Percentiles rank a stretch among this genome's conserved stretches.
These are phyloP conservation scores for Aquilaria yunnanensis DNA, from an alignment of 345 rosid species.

Conservation along the genomic window DNA sequence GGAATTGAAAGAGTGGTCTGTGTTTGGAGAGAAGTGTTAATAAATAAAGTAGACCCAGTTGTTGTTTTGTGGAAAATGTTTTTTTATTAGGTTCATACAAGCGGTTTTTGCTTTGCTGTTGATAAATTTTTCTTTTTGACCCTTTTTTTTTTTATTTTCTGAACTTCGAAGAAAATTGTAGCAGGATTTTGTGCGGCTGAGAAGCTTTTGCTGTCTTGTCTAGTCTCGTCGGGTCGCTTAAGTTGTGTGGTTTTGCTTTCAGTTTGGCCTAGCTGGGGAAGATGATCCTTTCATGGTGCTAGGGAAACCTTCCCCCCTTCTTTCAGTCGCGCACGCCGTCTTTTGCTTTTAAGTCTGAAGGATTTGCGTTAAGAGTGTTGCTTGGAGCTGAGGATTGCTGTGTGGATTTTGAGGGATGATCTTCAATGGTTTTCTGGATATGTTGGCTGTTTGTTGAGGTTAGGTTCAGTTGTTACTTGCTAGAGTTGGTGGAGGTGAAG, in stretches of 20 bases:
- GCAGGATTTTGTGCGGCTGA: constrained; percentile 49
- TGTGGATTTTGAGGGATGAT: background rate
- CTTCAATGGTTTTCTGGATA: constrained; percentile 12
- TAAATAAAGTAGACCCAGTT: constrained; percentile 13
- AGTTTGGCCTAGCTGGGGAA: constrained; percentile 37
- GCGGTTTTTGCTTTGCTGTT: constrained; percentile 22
- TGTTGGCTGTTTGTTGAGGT: constrained; percentile 9
- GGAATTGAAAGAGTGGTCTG: constrained; percentile 16
- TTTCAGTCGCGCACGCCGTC: constrained; percentile 1
- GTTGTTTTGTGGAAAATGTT: constrained; percentile 3
- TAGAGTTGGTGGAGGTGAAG: constrained; percentile 11
- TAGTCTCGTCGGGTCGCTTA: constrained; percentile 2
- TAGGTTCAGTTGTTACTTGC: background rate
- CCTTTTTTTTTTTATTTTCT: constrained; percentile 12
- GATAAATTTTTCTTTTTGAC: constrained; percentile 18
- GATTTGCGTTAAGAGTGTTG: constrained; percentile 18
- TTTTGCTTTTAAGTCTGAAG: constrained; percentile 9
- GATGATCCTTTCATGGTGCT: constrained; percentile 44
- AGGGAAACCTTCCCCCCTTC: constrained; percentile 27
- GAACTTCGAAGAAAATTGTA: constrained; percentile 7
- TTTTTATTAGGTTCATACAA: constrained; percentile 10
- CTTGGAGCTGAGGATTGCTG: constrained; percentile 15
- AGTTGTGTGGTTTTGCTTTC: constrained; percentile 67
- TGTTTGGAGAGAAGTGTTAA: constrained; percentile 11
- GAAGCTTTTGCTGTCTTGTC: constrained; percentile 21